phyloP scores from a whole-genome alignment of 1,284 basidiomycete species.

The Pseudozyma hubeiensis region DNA sequence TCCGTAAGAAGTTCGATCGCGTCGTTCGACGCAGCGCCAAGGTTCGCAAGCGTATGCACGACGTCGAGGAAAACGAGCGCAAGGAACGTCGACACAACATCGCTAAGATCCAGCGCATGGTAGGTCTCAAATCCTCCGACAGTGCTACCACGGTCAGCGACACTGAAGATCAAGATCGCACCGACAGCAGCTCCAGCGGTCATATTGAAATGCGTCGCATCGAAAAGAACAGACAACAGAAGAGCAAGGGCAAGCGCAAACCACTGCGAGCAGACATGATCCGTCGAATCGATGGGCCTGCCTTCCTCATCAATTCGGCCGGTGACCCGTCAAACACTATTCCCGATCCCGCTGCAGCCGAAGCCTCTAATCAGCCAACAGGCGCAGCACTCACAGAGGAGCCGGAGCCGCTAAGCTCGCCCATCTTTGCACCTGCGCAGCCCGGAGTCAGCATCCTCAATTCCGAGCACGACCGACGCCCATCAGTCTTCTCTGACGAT shows the following conservation, averaged over 20 bases:
- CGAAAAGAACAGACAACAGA: conserved; percentile 45
- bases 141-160: conserved; percentile 45
- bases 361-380: not conserved
- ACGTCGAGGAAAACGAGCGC: conserved; percentile 65
- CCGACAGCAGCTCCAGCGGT: conserved; percentile 50
- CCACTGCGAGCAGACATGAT: conserved; percentile 67
- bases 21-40: conserved; percentile 52
- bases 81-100: conserved; percentile 47
- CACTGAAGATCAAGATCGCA: conserved; percentile 30
- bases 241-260: conserved; percentile 44
- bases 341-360: conserved; percentile 17
- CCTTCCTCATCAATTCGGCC: conserved; percentile 65
- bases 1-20: conserved; percentile 58
- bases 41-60: conserved; percentile 60
- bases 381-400: conserved; percentile 8
- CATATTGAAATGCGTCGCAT: conserved; percentile 33
- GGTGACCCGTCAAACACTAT: conserved; percentile 48
- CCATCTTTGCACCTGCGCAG: conserved; percentile 9
- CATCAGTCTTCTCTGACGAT: conserved; percentile 10
- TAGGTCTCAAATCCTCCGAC: conserved; percentile 51
- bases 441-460: conserved; percentile 28
- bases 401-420: conserved; percentile 9
- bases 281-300: conserved; percentile 63
- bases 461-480: conserved; percentile 7
- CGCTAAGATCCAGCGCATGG: conserved; percentile 53